Conservation (phyloP, 352 stramenopile species). For the Pythium dissimile region DNA sequence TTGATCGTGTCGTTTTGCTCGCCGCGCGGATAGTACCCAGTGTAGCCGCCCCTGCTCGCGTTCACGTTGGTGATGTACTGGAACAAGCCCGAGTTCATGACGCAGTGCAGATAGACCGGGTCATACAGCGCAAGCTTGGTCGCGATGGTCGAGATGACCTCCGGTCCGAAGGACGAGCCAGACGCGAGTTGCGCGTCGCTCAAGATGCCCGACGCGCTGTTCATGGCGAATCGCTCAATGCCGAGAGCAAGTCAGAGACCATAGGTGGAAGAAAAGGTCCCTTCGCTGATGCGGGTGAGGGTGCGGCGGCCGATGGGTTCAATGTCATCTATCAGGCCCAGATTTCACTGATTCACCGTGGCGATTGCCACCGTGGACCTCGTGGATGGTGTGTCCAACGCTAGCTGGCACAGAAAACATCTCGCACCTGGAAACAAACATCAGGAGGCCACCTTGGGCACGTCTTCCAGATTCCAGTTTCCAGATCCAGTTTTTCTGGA, state of each 20-base stretch:
- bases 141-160: conserved; percentile 29
- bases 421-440: no score
- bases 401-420: no score
- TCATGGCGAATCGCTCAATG: background rate
- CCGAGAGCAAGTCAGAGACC: no score
- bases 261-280: no score
- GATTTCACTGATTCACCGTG: no score
- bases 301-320: no score
- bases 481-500: no score
- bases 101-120: conserved; percentile 43
- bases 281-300: no score
- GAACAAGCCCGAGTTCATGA: conserved; percentile 72
- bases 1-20: background rate
- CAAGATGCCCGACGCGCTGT: background rate
- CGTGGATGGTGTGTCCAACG: background rate
- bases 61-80: conserved; percentile 12
- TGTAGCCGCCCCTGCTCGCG: background rate
- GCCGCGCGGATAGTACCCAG: background rate
- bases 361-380: no score
- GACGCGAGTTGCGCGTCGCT: background rate
- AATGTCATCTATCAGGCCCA: no score
- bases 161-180: background rate
- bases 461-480: no score
- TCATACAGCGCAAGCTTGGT: conserved; percentile 37
- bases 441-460: no score